phyloP scores from a whole-genome alignment of 371 early-diverging fungal genomes.

The Rhizopus arrhizus region DNA sequence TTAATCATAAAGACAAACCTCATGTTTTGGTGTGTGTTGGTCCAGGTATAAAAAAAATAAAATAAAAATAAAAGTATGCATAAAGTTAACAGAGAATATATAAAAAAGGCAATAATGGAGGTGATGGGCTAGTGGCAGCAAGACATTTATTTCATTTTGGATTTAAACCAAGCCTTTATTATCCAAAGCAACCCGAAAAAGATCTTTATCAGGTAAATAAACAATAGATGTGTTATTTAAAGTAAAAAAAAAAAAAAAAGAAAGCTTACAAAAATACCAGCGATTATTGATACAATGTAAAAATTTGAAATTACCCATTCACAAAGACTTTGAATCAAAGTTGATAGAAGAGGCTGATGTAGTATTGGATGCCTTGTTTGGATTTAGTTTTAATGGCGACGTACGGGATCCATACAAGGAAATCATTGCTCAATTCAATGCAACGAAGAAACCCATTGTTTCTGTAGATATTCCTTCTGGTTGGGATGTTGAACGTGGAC shows the following conservation, averaged over 20 bases:
- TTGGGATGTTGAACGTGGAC: conserved; percentile 90
- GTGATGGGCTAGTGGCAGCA: conserved; percentile 91
- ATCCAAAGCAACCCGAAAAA: conserved; percentile 75
- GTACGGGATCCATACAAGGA: conserved; percentile 80
- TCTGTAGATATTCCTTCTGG: conserved; percentile 94
- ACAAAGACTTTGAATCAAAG: conserved; percentile 25
- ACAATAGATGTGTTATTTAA: conserved; percentile 1
- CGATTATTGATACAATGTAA: conserved; percentile 70
- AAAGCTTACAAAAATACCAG: conserved; percentile 23
- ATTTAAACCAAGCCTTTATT: conserved; percentile 74
- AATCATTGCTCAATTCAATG: conserved; percentile 57
- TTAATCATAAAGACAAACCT: conserved; percentile 48
- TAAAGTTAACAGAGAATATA: background rate
- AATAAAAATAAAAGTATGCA: background rate
- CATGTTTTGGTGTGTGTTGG: conserved; percentile 78
- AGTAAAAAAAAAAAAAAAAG: too few species aligned
- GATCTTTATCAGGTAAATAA: conserved; percentile 62
- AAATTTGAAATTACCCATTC: conserved; percentile 67
- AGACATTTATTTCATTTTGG: conserved; percentile 89
- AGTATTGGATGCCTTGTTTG: conserved; percentile 90
- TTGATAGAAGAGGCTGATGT: conserved; percentile 51
- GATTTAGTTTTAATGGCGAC: conserved; percentile 85
- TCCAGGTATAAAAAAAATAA: conserved; percentile 56
- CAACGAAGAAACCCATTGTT: conserved; percentile 61
- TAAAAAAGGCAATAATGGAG: conserved; percentile 82